phyloP scores from a whole-genome alignment of 805 yeast species.

The Hyphopichia homilentoma region DNA sequence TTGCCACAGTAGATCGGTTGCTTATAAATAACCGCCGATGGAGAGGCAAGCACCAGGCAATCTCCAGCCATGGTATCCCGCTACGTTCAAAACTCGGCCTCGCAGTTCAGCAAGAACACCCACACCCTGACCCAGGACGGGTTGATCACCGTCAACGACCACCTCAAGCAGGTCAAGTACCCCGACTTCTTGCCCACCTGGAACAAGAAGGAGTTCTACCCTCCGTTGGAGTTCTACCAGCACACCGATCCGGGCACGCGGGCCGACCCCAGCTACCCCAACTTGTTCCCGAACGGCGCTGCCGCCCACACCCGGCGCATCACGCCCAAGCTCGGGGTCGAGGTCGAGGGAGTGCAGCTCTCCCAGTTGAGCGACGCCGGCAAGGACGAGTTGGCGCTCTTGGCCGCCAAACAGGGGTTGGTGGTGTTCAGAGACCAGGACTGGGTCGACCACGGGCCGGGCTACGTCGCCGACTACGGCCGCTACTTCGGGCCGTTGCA shows the following conservation, averaged over 20 bases:
- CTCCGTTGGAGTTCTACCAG: conserved; percentile 50
- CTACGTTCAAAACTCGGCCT: conserved; percentile 1
- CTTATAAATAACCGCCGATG: too few relatives aligned
- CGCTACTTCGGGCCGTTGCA: conserved; percentile 37
- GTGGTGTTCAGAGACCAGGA: conserved; percentile 65
- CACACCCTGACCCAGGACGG: conserved; percentile 6
- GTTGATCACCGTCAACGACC: conserved; percentile 9
- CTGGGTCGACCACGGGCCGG: conserved; percentile 39
- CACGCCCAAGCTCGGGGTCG: conserved; percentile 73
- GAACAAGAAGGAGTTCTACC: conserved; percentile 39
- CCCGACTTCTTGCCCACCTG: conserved; percentile 29
- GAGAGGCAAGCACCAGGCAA: too few relatives aligned
- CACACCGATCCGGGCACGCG: conserved; percentile 55
- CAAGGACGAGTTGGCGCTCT: conserved; percentile 64
- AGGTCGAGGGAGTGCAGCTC: conserved; percentile 55
- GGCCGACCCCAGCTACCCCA: conserved; percentile 53
- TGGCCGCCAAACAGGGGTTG: conserved; percentile 65
- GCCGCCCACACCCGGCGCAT: conserved; percentile 33
- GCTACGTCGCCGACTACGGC: conserved; percentile 28
- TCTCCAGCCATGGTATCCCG: too few relatives aligned
- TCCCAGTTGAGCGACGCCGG: conserved; percentile 49
- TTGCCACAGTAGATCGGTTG: too few relatives aligned
- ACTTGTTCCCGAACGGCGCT: conserved; percentile 40
- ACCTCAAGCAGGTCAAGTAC: conserved; percentile 14
- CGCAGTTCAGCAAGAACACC: conserved; percentile 1